Base-by-base conservation (phyloP, 2,329 filamentous ascomycete species). In the Diaporthe humulicola region DNA sequence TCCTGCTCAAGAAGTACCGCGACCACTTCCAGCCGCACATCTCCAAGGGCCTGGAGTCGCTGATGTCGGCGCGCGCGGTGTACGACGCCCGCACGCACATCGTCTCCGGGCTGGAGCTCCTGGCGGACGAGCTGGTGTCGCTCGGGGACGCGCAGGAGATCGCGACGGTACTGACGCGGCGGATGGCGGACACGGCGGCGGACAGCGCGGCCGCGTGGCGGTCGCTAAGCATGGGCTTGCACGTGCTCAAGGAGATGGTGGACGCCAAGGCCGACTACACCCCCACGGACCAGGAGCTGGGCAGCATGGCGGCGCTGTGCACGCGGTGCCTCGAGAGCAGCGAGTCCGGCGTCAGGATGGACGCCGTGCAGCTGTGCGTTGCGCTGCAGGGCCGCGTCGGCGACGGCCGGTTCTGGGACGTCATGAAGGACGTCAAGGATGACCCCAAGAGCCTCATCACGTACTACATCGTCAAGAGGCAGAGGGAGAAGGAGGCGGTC, bases 301-400 rank as follows among this genome's bases (percentile, higher is more conserved):
- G 80, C 0, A 86, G 85, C 70, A 85, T 93, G 48, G 85, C 88
- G 2, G 82, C 78, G 14, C 84, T 93, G 30, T 86, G 90, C 4
- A 84, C 84, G n/a, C 85, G 87, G 58, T 92, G 90, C 77, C 85
- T 93, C 25, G 90, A 91, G 76, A 91, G 89, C 77, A 81, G 84
- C 36, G 90, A 92, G 79, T 91, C 90, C 64, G 90, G 89, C 9
- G 91, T 93, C 10, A 87, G 91, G 54, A 94, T 95, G 88, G 93
- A 94, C 76, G 93, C 93, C n/a, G 92, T 95, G 60, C 91, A 94
- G 81, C 87, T 95, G n/a, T 95, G 93, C 79, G 91, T 95, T 36
- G 91, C 92, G 74, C 84, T 95, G 76, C 93, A 95, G 81, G 86
- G 88, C 61, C 84, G 89, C 15, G 87, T 93, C 12, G 91, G 91